Evolutionary conservation across 2,329 filamentous ascomycete species (phyloP).

Genomic region (Colletotrichum shisoi): DNA sequence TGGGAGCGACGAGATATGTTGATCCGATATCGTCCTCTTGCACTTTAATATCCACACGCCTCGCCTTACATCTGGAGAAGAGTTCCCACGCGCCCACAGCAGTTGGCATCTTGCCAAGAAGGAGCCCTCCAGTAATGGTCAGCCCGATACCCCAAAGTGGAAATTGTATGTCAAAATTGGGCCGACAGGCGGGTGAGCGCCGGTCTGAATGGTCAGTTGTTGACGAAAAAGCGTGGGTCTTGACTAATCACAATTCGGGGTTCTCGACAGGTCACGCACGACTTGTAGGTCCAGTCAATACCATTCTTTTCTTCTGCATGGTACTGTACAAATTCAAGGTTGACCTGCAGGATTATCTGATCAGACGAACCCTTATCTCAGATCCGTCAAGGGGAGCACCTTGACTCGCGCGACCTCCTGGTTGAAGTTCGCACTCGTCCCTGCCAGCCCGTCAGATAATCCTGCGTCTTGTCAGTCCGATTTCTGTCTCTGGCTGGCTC

Average conservation of each 20-base stretch:
- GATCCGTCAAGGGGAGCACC: background rate
- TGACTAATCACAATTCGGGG: conserved; percentile 28
- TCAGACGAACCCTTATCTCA: conserved; percentile 29
- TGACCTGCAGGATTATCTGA: background rate
- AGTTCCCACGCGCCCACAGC: conserved; percentile 30
- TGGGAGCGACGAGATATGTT: conserved; percentile 9
- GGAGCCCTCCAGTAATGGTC: conserved; percentile 24
- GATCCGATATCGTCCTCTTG: conserved; percentile 33
- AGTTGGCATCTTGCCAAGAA: conserved; percentile 16
- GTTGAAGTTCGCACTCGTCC: background rate
- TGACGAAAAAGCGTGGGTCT: conserved; percentile 8
- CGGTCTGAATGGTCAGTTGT: conserved; percentile 5
- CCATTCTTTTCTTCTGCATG: background rate
- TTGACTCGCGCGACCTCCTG: background rate
- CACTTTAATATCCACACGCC: conserved; percentile 18
- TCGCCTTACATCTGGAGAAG: conserved; percentile 16
- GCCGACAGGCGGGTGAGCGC: background rate
- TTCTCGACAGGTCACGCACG: background rate
- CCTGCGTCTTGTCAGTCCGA: background rate
- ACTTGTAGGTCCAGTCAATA: background rate
- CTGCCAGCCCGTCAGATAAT: background rate
- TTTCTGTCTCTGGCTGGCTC: background rate
- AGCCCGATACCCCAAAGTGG: conserved; percentile 26
- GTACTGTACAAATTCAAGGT: background rate
- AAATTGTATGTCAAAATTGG: conserved; percentile 24